Evolutionary conservation across 228 moss, liverwort and hornwort genomes (phyloP).

Genomic region (Sphagnum magellanicum): DNA sequence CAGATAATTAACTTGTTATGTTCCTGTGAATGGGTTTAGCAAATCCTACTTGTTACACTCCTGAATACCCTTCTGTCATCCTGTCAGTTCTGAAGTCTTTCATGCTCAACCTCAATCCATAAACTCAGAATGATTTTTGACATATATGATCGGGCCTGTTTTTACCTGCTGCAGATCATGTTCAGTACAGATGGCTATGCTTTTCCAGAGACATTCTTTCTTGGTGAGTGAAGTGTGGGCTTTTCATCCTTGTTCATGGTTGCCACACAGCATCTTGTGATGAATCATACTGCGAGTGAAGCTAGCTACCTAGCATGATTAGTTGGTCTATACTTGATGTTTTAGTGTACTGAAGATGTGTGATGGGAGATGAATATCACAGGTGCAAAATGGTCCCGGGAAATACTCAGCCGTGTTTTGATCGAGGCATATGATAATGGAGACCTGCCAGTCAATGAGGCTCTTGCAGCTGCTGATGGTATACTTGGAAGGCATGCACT

Average conservation of each 20-base stretch:
- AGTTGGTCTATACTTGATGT: background rate
- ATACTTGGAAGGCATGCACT: conserved; percentile 66
- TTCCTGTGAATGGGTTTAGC: too few species aligned
- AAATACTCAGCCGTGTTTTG: conserved; percentile 66
- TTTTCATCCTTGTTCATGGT: background rate
- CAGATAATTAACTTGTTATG: too few species aligned
- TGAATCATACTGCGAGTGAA: background rate
- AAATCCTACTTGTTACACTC: too few species aligned
- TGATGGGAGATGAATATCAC: background rate
- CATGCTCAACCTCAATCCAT: too few species aligned
- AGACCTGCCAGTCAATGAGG: conserved; percentile 74
- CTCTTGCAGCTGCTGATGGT: conserved; percentile 53
- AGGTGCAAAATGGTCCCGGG: conserved; percentile 93
- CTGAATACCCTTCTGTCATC: too few species aligned
- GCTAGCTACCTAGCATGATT: background rate
- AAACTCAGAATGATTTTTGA: too few species aligned
- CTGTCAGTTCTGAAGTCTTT: too few species aligned
- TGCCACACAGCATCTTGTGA: background rate
- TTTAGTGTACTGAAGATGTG: background rate
- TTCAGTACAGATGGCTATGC: conserved; percentile 95
- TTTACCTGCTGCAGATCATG: conserved; percentile 63
- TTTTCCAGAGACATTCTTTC: conserved; percentile 85
- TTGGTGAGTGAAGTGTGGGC: conserved; percentile 35
- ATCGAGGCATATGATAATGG: conserved; percentile 72
- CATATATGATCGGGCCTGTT: too few species aligned